phyloP scores from a whole-genome alignment of 768 basidiomycete species.

The Lentinula edodes region DNA sequence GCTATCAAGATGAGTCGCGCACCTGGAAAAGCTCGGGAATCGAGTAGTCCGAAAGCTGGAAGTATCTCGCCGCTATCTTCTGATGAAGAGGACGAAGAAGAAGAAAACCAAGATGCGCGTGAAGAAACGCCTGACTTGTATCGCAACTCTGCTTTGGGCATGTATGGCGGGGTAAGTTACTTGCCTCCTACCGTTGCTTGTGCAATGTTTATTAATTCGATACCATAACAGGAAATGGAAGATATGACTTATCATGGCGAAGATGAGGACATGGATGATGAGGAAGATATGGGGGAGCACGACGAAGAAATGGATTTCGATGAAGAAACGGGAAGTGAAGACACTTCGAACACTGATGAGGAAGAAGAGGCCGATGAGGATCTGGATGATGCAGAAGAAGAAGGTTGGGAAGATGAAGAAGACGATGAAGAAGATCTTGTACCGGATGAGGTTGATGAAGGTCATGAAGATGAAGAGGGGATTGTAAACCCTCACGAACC shows the following conservation, averaged over 20 bases:
- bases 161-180: slow-evolving; percentile 81
- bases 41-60: slow-evolving; percentile 39
- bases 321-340: slow-evolving; percentile 78
- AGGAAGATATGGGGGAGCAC: slow-evolving; percentile 74
- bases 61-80: slow-evolving; percentile 45
- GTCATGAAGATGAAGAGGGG: slow-evolving; percentile 44
- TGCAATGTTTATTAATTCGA: background rate
- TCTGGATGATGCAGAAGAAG: slow-evolving; percentile 52
- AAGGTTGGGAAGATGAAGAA: slow-evolving; percentile 62
- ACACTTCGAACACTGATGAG: slow-evolving; percentile 72
- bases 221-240: slow-evolving; percentile 68
- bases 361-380: slow-evolving; percentile 61
- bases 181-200: background rate
- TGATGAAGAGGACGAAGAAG: slow-evolving; percentile 58
- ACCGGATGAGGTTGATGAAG: slow-evolving; percentile 39
- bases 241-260: slow-evolving; percentile 55
- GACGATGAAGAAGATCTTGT: slow-evolving; percentile 59
- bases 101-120: slow-evolving; percentile 46
- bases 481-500: slow-evolving; percentile 33
- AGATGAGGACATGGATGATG: slow-evolving; percentile 78
- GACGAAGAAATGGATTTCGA: slow-evolving; percentile 88
- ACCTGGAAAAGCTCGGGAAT: slow-evolving; percentile 59
- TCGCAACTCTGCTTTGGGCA: slow-evolving; percentile 92
- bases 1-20: slow-evolving; percentile 97
- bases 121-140: slow-evolving; percentile 92